phyloP scores from a whole-genome alignment of 306 rosid species.

The Begonia masoniana region DNA sequence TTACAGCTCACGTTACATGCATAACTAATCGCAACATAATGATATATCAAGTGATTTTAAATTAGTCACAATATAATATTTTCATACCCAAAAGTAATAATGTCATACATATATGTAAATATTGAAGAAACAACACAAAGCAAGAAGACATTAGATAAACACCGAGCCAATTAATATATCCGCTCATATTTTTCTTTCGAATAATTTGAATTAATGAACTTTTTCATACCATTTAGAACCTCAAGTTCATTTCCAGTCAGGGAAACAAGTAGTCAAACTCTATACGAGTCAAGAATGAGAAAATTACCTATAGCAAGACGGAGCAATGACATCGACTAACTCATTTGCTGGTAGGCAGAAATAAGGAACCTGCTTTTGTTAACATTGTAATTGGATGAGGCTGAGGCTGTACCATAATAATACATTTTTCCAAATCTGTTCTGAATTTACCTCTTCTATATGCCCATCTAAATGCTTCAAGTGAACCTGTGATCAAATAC shows the following conservation, averaged over 20 bases:
- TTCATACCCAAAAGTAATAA: too few species aligned
- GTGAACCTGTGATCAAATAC: constrained; percentile 42
- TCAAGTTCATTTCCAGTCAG: background rate
- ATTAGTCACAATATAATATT: too few species aligned
- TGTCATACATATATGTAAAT: too few species aligned
- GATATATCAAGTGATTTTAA: too few species aligned
- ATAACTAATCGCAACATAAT: background rate
- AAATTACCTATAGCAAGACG: constrained; percentile 87
- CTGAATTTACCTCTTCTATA: constrained; percentile 73
- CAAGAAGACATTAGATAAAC: too few species aligned
- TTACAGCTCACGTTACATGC: too few species aligned
- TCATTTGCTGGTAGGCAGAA: constrained; percentile 97
- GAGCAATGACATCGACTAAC: constrained; percentile 94
- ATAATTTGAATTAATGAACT: too few species aligned
- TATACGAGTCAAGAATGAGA: constrained; percentile 3
- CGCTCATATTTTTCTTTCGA: too few species aligned
- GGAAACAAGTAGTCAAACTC: background rate
- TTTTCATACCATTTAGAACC: too few species aligned
- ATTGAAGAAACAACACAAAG: too few species aligned
- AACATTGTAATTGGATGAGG: constrained; percentile 15
- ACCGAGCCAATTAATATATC: too few species aligned
- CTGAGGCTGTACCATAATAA: constrained; percentile 11
- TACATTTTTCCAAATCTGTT: constrained; percentile 10
- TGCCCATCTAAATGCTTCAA: constrained; percentile 94
- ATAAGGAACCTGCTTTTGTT: constrained; percentile 71